Conservation (phyloP, 2,329 filamentous ascomycete species). For the Madurella mycetomatis region DNA sequence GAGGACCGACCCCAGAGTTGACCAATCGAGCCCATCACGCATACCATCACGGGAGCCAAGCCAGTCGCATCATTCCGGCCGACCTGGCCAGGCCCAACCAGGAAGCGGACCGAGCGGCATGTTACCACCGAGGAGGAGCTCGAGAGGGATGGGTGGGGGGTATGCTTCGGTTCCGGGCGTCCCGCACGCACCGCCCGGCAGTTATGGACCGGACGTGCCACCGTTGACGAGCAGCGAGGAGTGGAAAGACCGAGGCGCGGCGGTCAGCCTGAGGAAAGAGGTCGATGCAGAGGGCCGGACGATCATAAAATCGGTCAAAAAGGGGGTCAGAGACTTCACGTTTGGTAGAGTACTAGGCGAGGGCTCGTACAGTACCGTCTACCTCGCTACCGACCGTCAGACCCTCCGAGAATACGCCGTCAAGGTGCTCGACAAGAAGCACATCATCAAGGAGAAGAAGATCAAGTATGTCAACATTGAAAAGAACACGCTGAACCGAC, state of each 20-base stretch:
- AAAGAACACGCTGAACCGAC: slow-evolving; percentile 91
- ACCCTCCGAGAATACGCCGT: slow-evolving; percentile 95
- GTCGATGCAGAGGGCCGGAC: slow-evolving; percentile 80
- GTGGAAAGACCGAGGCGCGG: slow-evolving; percentile 94
- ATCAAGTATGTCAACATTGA: slow-evolving; percentile 99
- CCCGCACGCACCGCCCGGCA: slow-evolving; percentile 37
- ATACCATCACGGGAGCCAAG: slow-evolving; percentile 65
- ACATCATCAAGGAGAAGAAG: slow-evolving; percentile 99
- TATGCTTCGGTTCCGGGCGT: slow-evolving; percentile 43
- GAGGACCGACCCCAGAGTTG: slow-evolving; percentile 60
- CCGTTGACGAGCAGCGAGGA: slow-evolving; percentile 69
- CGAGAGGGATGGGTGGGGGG: slow-evolving; percentile 62
- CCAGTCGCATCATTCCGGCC: slow-evolving; percentile 58
- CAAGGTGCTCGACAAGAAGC: slow-evolving; percentile 95
- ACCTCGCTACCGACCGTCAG: slow-evolving; percentile 87
- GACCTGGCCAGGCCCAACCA: slow-evolving; percentile 46
- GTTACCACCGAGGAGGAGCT: slow-evolving; percentile 70
- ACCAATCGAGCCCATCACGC: slow-evolving; percentile 53
- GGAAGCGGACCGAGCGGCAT: slow-evolving; percentile 61
- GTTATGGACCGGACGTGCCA: slow-evolving; percentile 37
- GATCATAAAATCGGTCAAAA: slow-evolving; percentile 81
- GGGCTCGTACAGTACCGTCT: slow-evolving; percentile 95
- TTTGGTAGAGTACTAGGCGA: slow-evolving; percentile 90
- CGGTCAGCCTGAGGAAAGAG: slow-evolving; percentile 75
- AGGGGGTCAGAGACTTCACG: slow-evolving; percentile 93